A percentile compares a stretch with the other conserved stretches of the same genome.
Evolutionary conservation across 2,329 filamentous ascomycete genomes (phyloP).

Genomic region (Colletotrichum filicis): DNA sequence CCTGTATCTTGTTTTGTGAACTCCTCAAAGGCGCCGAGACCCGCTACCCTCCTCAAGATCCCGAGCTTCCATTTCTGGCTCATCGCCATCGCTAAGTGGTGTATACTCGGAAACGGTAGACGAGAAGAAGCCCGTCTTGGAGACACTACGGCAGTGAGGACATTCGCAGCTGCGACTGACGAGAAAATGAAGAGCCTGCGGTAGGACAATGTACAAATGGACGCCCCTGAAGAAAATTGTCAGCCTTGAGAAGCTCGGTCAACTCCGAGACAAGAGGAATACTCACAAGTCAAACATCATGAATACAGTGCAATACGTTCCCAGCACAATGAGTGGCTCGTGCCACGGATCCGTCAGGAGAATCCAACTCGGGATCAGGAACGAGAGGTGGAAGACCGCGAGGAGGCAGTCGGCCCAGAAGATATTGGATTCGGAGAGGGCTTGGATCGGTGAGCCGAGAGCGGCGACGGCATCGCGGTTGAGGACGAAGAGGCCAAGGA

Average conservation of each 20-base stretch:
- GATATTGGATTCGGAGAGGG: slow-evolving; percentile 32
- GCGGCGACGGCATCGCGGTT: slow-evolving; percentile 35
- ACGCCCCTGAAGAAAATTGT: neutral
- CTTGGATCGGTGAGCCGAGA: slow-evolving; percentile 36
- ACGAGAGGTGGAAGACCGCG: slow-evolving; percentile 22
- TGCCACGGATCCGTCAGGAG: slow-evolving; percentile 1
- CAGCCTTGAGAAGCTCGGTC: neutral
- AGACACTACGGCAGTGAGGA: slow-evolving; percentile 19
- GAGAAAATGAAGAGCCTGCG: slow-evolving; percentile 13
- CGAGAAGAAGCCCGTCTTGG: slow-evolving; percentile 7
- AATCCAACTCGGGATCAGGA: slow-evolving; percentile 36
- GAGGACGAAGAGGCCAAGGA: slow-evolving; percentile 29
- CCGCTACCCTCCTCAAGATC: slow-evolving; percentile 12
- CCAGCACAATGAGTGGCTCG: slow-evolving; percentile 28
- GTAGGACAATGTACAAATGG: slow-evolving; percentile 45
- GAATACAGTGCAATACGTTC: slow-evolving; percentile 36
- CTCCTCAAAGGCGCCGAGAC: neutral
- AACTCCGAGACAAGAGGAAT: neutral
- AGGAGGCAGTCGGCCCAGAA: slow-evolving; percentile 33
- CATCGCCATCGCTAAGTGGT: slow-evolving; percentile 18
- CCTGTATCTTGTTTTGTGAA: too few species aligned
- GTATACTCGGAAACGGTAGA: slow-evolving; percentile 22
- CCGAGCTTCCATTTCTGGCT: neutral
- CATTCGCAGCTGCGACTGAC: slow-evolving; percentile 15
- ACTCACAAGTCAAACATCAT: slow-evolving; percentile 37